Conservation (phyloP, 176 grass and related monocot species). For the Raddia guianensis region DNA sequence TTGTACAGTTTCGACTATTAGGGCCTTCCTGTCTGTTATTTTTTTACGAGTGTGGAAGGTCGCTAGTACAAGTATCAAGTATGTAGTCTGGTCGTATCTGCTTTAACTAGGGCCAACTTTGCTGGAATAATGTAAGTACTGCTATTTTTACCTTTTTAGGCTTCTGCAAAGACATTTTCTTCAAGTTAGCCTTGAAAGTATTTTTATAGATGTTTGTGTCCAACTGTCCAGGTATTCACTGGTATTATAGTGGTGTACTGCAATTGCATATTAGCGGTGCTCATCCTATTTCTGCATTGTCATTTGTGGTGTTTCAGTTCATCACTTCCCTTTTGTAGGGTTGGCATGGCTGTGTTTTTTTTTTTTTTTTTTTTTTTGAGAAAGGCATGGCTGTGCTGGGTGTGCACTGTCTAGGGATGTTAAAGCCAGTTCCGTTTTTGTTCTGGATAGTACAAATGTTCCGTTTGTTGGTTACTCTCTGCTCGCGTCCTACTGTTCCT, state of each 20-base stretch:
- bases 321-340: not conserved
- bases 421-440: not conserved
- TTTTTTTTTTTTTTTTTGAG: too few relatives aligned
- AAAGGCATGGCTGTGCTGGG: too few relatives aligned
- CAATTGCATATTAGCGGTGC: slow-evolving; percentile 8
- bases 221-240: slow-evolving; percentile 30
- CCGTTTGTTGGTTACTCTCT: not conserved
- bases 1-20: slow-evolving; percentile 54
- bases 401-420: not conserved
- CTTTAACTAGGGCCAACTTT: slow-evolving; percentile 31
- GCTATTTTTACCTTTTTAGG: slow-evolving; percentile 32
- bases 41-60: slow-evolving; percentile 49
- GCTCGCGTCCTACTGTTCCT: not conserved
- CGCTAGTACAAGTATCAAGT: slow-evolving; percentile 30
- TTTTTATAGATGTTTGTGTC: slow-evolving; percentile 7
- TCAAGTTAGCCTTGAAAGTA: slow-evolving; percentile 22
- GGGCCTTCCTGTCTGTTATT: slow-evolving; percentile 52
- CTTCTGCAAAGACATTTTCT: slow-evolving; percentile 32
- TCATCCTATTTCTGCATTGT: slow-evolving; percentile 12
- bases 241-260: slow-evolving; percentile 45
- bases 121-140: slow-evolving; percentile 34
- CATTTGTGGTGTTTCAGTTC: slow-evolving; percentile 12
- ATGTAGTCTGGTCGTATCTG: slow-evolving; percentile 36
- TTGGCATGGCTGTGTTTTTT: not conserved
- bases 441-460: not conserved